Conservation (phyloP, 352 stramenopile genomes). For the Achlya hypogyna region DNA sequence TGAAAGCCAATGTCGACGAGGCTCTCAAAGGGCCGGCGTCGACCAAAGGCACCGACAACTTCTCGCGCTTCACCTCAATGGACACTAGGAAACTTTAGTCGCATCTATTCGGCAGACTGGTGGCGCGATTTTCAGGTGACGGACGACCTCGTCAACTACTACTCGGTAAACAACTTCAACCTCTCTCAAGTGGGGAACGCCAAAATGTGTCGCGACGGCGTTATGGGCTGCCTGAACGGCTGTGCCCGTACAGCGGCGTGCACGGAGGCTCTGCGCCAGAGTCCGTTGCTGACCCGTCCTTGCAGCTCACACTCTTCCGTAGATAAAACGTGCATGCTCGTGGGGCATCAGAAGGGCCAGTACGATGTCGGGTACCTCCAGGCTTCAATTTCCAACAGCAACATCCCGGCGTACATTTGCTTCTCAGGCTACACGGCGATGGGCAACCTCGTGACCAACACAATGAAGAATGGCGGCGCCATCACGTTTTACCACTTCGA, state of each 20-base stretch:
- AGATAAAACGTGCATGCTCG: conserved; percentile 17
- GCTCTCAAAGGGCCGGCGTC: background rate
- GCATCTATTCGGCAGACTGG: background rate
- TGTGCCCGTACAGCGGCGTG: conserved; percentile 17
- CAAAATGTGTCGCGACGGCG: background rate
- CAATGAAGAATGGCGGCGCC: background rate
- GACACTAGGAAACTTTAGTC: background rate
- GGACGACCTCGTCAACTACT: conserved; percentile 15
- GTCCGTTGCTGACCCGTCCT: background rate
- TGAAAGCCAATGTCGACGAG: background rate
- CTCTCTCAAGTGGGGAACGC: background rate
- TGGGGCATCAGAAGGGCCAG: background rate
- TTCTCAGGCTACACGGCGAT: background rate
- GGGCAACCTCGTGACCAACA: background rate
- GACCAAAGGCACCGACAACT: background rate
- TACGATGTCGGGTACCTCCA: conserved; percentile 17
- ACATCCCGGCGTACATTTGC: conserved; percentile 20
- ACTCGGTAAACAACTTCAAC: conserved; percentile 5
- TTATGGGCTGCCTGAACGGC: conserved; percentile 2
- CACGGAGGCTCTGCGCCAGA: background rate
- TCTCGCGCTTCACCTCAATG: background rate
- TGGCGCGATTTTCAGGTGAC: background rate
- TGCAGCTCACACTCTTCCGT: no score
- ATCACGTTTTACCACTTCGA: conserved; percentile 43
- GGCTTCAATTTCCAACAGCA: conserved; percentile 11